Evolutionary conservation across 176 grass and related monocot species (phyloP).

Genomic region (Saccharum officinarum): DNA sequence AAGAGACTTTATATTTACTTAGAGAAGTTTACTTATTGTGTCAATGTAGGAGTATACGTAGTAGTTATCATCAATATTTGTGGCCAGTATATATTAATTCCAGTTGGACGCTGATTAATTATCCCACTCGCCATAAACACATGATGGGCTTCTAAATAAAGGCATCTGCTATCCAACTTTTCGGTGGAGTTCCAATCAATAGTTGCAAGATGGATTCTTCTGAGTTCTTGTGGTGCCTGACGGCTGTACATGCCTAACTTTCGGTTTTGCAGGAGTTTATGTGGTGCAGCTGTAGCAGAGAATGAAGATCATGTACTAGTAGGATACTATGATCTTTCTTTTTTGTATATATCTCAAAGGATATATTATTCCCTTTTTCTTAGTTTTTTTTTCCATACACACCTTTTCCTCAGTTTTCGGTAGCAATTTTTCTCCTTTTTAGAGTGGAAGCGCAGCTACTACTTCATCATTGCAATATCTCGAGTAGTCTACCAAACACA

Average conservation of each 20-base stretch:
- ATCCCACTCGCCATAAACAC: not conserved
- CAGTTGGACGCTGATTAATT: not conserved
- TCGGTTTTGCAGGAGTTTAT: constrained; percentile 4
- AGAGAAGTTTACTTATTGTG: too few species aligned
- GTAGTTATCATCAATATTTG: not conserved
- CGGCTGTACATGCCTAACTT: constrained; percentile 16
- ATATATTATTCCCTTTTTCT: not conserved
- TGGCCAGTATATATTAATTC: not conserved
- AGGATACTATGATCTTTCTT: not conserved
- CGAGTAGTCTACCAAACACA: too few species aligned
- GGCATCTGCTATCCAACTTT: constrained; percentile 14
- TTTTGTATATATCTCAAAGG: not conserved
- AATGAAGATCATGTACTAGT: not conserved
- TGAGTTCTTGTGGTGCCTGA: not conserved
- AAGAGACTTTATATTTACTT: too few species aligned
- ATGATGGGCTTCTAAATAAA: not conserved
- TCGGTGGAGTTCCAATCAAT: not conserved
- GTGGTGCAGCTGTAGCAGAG: not conserved
- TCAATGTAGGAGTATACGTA: too few species aligned
- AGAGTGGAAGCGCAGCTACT: not conserved
- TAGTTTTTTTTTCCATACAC: not conserved
- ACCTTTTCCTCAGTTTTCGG: not conserved
- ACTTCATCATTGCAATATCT: not conserved
- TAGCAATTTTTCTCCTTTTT: not conserved
- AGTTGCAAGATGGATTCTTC: not conserved